phyloP scores from a whole-genome alignment of 2,329 filamentous ascomycete genomes.

The Verticillium longisporum region DNA sequence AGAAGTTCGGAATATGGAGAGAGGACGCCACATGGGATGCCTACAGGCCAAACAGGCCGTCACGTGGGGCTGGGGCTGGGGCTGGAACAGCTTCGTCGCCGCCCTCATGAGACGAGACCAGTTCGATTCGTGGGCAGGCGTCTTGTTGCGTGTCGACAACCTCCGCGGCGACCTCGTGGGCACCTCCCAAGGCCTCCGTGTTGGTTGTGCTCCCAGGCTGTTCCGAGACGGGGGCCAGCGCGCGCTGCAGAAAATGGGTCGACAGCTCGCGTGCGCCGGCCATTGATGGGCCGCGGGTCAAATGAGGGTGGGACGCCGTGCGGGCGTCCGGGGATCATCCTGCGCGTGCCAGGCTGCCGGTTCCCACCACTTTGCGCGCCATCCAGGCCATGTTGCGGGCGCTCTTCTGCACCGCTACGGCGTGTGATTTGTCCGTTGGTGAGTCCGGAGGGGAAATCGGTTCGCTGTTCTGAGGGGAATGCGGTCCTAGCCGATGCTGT shows the following conservation, averaged over 20 bases:
- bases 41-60: neutral
- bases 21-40: neutral
- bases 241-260: neutral
- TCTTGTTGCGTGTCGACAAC: neutral
- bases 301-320: neutral
- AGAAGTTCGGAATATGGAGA: neutral
- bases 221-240: neutral
- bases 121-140: neutral
- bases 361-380: slow-evolving; percentile 4
- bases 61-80: neutral
- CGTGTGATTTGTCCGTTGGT: slow-evolving; percentile 10
- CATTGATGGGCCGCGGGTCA: neutral
- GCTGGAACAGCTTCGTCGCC: neutral
- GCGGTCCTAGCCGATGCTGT: neutral
- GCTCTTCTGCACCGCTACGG: slow-evolving; percentile 10
- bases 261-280: neutral
- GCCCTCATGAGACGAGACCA: neutral
- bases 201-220: neutral
- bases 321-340: slow-evolving; percentile 2
- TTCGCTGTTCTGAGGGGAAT: neutral
- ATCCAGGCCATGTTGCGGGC: slow-evolving; percentile 8
- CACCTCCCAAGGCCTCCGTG: neutral
- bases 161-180: neutral
- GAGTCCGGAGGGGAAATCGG: neutral
- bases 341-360: slow-evolving; percentile 10